phyloP scores from a whole-genome alignment of 805 yeast species.

The Candida ortonii region DNA sequence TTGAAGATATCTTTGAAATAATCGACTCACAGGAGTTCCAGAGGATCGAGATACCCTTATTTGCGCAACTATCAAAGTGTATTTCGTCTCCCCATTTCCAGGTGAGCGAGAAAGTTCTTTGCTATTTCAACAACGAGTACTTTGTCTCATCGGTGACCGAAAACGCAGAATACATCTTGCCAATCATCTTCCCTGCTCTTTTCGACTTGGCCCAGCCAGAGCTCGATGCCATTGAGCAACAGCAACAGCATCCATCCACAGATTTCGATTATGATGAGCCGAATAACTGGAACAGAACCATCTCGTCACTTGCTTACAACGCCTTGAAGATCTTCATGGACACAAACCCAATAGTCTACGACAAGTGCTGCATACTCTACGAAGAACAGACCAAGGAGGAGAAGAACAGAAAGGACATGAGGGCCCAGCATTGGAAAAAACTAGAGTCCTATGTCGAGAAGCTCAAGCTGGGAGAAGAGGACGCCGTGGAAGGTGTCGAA shows the following conservation, averaged over 20 bases:
- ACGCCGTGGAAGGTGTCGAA: slow-evolving; percentile 54
- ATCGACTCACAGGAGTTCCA: slow-evolving; percentile 91
- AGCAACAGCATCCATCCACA: slow-evolving; percentile 27
- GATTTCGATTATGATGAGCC: slow-evolving; percentile 42
- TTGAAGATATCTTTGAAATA: slow-evolving; percentile 94
- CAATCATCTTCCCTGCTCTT: slow-evolving; percentile 85
- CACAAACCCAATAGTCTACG: slow-evolving; percentile 85
- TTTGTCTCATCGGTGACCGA: slow-evolving; percentile 88
- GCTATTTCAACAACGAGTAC: slow-evolving; percentile 93
- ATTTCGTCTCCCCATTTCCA: slow-evolving; percentile 95
- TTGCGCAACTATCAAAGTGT: slow-evolving; percentile 91
- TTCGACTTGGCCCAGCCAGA: slow-evolving; percentile 68
- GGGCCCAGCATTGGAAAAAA: slow-evolving; percentile 68
- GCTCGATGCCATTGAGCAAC: slow-evolving; percentile 30
- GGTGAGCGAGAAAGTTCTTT: slow-evolving; percentile 91
- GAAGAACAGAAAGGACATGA: slow-evolving; percentile 55
- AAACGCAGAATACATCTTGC: slow-evolving; percentile 86
- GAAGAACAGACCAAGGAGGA: slow-evolving; percentile 77
- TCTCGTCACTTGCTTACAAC: slow-evolving; percentile 84
- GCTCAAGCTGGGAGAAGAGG: slow-evolving; percentile 28
- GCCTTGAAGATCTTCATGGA: slow-evolving; percentile 92
- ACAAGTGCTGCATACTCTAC: slow-evolving; percentile 86
- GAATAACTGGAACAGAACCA: slow-evolving; percentile 88
- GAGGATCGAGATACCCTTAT: slow-evolving; percentile 87
- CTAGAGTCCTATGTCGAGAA: slow-evolving; percentile 57